Percentiles rank a stretch among this genome's conserved stretches.
These are phyloP conservation scores for Leishmania tarentolae DNA, from an alignment of 208 protist species.

Conservation along the genomic window DNA sequence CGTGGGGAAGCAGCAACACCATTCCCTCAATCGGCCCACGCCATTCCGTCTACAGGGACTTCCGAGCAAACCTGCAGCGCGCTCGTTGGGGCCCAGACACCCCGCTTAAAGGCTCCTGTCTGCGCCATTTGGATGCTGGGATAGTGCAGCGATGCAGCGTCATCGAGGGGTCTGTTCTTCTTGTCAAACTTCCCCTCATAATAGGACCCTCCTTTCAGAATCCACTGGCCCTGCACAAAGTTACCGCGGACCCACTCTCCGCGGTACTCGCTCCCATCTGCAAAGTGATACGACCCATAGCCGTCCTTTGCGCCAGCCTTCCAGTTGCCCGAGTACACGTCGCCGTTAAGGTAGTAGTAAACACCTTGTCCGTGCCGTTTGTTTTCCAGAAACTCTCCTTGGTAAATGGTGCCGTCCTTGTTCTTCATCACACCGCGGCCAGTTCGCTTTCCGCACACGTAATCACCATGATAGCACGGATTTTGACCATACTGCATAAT, in stretches of 20 bases:
- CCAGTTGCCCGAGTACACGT: constrained; percentile 91
- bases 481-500: constrained; percentile 72
- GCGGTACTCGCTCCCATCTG: constrained; percentile 80
- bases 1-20: neutral
- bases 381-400: constrained; percentile 90
- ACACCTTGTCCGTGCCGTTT: constrained; percentile 90
- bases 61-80: constrained; percentile 68
- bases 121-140: constrained; percentile 71
- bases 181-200: constrained; percentile 92
- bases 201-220: constrained; percentile 82
- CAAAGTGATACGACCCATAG: constrained; percentile 91
- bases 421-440: constrained; percentile 90
- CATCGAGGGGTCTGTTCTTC: constrained; percentile 82
- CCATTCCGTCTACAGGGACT: constrained; percentile 31
- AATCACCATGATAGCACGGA: constrained; percentile 89
- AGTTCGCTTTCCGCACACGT: constrained; percentile 76
- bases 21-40: constrained; percentile 27
- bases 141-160: constrained; percentile 76
- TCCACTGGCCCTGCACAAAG: constrained; percentile 89
- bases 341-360: constrained; percentile 92
- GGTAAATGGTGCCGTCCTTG: constrained; percentile 90
- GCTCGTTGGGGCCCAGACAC: constrained; percentile 77
- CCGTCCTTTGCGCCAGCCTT: constrained; percentile 78
- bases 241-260: constrained; percentile 77
- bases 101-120: constrained; percentile 70